Base-by-base conservation (phyloP, 495 filamentous ascomycete species). In the Talaromyces stipitatus region DNA sequence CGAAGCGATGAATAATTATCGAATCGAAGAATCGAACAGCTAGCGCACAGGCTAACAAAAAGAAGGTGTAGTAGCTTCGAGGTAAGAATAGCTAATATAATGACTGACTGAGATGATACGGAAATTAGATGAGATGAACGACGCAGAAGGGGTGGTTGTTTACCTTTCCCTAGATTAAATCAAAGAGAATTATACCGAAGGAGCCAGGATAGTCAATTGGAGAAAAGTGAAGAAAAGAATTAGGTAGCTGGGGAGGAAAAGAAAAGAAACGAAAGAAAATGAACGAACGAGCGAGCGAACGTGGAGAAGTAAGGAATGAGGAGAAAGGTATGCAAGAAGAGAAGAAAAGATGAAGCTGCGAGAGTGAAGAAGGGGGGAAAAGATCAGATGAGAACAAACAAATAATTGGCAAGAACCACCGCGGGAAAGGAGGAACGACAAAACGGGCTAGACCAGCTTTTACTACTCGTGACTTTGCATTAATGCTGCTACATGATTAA, bases 361-460 rank as follows among this genome's bases (percentile, higher is more conserved):
- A 68, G 68, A 60, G 70, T 68, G 66, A 68, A 66, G 58, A 73
- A 66, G 63, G 62, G 63, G 66, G 59, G 66, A 68, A 63, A 62
- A 62, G 59, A 61, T 59, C 57, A 57, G 60, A 56, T 61, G 62
- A 69, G 66, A 63, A 58, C 67, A 48, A 48, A 26, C 45, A 48
- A 65, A 66, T 63, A 62, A 59, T 59, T 59, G 52, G 50, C 18
- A 26, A 51, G 48, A 51, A 10, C 12, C 24, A 30, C 28, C 24
- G 48, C 27, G 54, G 54, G 43, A 56, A 36, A 41, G 54, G 33
- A 45, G 36, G 36, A 56, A 24, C 26, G 52, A 51, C 48, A 18
- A 41, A 55, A 55, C 20, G 52, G 32, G 52, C n/a, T 48, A 48
- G 45, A 48, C 22, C 24, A 24, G 36, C 36, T 18, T 5, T 16